A percentile compares a stretch with the other conserved stretches of the same genome.
Conservation (phyloP, 495 filamentous ascomycete species). For the Penicillium samsonianum region DNA sequence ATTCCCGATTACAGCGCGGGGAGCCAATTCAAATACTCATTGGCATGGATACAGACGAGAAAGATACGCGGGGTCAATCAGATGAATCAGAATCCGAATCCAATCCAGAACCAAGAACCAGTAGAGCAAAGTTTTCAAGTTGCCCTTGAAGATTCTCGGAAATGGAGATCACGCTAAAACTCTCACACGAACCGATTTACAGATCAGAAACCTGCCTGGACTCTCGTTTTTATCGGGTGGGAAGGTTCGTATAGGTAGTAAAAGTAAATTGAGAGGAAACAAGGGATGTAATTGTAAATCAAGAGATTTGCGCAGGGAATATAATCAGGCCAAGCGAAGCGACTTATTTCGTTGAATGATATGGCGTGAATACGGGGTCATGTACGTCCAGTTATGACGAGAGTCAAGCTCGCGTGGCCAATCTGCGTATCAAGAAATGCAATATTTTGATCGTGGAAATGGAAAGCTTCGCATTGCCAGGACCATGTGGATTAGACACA, state of each 20-base stretch:
- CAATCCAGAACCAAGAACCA: background rate
- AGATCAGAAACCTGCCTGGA: slow-evolving; percentile 17
- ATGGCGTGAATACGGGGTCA: background rate
- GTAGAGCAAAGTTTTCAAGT: background rate
- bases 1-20: slow-evolving; percentile 6
- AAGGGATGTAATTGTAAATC: slow-evolving; percentile 21
- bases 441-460: slow-evolving; percentile 1
- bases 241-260: background rate
- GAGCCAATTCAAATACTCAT: slow-evolving; percentile 20
- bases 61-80: background rate
- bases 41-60: background rate
- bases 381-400: background rate
- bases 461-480: slow-evolving; percentile 1
- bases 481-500: slow-evolving; percentile 14
- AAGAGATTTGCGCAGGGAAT: background rate
- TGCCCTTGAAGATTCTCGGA: background rate
- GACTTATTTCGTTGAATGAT: background rate
- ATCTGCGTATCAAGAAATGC: background rate
- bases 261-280: background rate
- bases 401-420: background rate
- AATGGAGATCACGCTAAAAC: background rate
- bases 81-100: slow-evolving; percentile 7
- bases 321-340: background rate
- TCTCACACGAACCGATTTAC: slow-evolving; percentile 12
- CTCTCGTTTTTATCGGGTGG: background rate